phyloP scores from a whole-genome alignment of 371 early-diverging fungal species.

The Circinella minor region DNA sequence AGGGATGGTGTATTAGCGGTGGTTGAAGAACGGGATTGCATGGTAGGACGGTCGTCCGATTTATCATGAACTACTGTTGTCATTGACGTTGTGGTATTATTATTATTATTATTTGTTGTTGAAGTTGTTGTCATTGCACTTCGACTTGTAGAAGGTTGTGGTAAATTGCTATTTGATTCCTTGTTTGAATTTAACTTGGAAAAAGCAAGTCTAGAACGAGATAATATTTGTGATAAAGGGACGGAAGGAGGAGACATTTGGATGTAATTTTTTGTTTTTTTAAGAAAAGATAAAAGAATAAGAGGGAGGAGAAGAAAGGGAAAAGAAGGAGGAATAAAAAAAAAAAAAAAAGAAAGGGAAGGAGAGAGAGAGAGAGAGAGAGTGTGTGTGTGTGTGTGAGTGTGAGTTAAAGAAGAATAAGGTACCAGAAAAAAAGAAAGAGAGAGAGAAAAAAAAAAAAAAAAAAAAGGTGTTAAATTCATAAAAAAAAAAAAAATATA shows the following conservation, averaged over 20 bases:
- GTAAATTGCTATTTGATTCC: slow-evolving; percentile 22
- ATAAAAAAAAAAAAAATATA: not conserved
- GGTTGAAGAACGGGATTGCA: slow-evolving; percentile 17
- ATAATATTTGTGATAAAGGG: slow-evolving; percentile 24
- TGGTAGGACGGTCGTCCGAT: slow-evolving; percentile 15
- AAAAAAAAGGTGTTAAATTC: not conserved
- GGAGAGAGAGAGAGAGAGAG: not conserved
- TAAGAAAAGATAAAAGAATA: no score
- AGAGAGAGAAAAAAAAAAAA: not conserved
- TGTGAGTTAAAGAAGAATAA: slow-evolving; percentile 12
- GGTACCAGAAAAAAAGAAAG: slow-evolving; percentile 9
- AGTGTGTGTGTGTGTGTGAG: no score
- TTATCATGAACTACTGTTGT: slow-evolving; percentile 7
- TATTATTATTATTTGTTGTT: not conserved
- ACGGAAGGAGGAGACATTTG: slow-evolving; percentile 23
- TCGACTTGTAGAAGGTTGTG: slow-evolving; percentile 16
- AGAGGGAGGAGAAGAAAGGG: not conserved
- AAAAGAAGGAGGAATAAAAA: not conserved
- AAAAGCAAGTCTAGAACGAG: slow-evolving; percentile 27
- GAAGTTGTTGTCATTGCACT: slow-evolving; percentile 13
- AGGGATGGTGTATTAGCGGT: not conserved
- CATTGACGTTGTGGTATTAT: not conserved
- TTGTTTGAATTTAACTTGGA: slow-evolving; percentile 21
- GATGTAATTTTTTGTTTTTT: no score
- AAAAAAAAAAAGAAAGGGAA: not conserved